phyloP scores from a whole-genome alignment of 148 eudicot genomes.

The Vaccinium vitisidaea region DNA sequence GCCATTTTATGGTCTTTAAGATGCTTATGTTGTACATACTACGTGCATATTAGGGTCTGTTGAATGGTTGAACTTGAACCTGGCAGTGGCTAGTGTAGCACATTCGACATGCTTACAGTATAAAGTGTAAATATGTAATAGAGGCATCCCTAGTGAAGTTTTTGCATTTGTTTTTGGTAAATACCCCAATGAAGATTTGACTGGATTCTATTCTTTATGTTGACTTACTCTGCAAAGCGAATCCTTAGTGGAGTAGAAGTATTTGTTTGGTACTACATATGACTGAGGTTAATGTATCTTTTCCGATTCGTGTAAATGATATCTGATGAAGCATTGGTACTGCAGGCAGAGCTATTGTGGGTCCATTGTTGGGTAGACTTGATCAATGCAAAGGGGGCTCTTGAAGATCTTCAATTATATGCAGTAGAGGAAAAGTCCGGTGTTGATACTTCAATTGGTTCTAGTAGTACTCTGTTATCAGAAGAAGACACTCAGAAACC shows the following conservation, averaged over 20 bases:
- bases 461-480: conserved; percentile 23
- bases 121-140: background rate
- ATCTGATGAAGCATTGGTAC: conserved; percentile 18
- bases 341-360: conserved; percentile 70
- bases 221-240: background rate
- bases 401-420: conserved; percentile 42
- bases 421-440: conserved; percentile 21
- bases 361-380: conserved; percentile 57
- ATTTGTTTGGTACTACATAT: background rate
- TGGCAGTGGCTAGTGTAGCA: background rate
- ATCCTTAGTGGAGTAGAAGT: background rate
- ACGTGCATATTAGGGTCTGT: background rate
- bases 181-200: background rate
- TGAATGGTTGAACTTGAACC: background rate
- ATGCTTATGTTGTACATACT: background rate
- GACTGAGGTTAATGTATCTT: background rate
- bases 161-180: background rate
- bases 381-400: conserved; percentile 39
- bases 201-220: background rate
- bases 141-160: background rate
- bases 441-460: conserved; percentile 15
- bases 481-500: conserved; percentile 39
- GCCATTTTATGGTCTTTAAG: background rate
- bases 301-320: background rate
- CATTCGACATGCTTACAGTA: conserved; percentile 1